Percentiles rank a stretch among this genome's conserved stretches.
Evolutionary conservation across 768 basidiomycete species (phyloP).

Genomic region (Collybia mongolica): DNA sequence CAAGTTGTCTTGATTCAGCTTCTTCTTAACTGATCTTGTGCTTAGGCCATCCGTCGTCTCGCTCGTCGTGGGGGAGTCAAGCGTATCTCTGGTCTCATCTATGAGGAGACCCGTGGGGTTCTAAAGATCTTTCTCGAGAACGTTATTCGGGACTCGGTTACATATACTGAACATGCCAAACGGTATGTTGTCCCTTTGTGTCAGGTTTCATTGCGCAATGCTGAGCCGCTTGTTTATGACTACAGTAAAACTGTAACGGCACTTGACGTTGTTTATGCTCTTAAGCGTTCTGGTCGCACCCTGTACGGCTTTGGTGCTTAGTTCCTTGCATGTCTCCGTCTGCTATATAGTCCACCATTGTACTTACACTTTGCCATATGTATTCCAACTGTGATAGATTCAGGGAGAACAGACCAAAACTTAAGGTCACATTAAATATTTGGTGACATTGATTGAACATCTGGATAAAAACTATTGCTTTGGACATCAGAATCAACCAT

Average conservation of each 20-base stretch:
- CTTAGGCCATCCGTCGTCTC: slow-evolving; percentile 79
- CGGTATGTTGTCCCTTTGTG: slow-evolving; percentile 25
- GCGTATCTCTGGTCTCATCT: slow-evolving; percentile 84
- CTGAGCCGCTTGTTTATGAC: not conserved
- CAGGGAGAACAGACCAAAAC: too few species aligned
- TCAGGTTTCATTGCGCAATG: not conserved
- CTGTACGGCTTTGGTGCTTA: slow-evolving; percentile 80
- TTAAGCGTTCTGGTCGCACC: slow-evolving; percentile 73
- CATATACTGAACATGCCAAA: slow-evolving; percentile 93
- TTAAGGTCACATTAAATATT: too few species aligned
- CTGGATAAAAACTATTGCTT: too few species aligned
- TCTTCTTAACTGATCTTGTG: slow-evolving; percentile 1
- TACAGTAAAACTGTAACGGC: slow-evolving; percentile 72
- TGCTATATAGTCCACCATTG: too few species aligned
- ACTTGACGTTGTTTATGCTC: slow-evolving; percentile 79
- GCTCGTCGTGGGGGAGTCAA: slow-evolving; percentile 93
- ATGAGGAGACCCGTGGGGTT: slow-evolving; percentile 91
- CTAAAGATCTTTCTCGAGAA: slow-evolving; percentile 88
- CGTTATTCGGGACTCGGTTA: slow-evolving; percentile 88
- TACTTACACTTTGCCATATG: too few species aligned
- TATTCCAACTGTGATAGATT: too few species aligned
- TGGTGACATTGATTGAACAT: too few species aligned
- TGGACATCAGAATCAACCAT: too few species aligned
- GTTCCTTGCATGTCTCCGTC: not conserved
- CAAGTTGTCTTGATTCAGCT: too few species aligned